phyloP scores from a whole-genome alignment of 1,284 basidiomycete species.

The Fistulinella cinereoalba region DNA sequence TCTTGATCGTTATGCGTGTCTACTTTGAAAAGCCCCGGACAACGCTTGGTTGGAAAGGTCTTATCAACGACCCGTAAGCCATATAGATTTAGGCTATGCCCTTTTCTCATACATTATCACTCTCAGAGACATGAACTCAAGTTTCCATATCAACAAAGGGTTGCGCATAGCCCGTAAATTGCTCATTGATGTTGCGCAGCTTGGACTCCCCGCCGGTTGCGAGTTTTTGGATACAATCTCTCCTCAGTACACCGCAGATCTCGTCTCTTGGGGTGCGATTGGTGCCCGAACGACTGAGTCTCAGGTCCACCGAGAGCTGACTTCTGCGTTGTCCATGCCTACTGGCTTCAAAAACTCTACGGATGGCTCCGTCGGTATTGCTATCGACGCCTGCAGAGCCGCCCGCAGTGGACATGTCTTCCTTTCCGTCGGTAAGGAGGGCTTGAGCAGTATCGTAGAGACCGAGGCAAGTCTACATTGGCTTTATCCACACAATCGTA shows the following conservation, averaged over 20 bases:
- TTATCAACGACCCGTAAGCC: constrained; percentile 84
- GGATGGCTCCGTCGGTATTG: constrained; percentile 76
- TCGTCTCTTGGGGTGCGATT: constrained; percentile 97
- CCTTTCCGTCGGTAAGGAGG: constrained; percentile 91
- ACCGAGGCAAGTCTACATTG: constrained; percentile 54
- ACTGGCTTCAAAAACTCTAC: constrained; percentile 83
- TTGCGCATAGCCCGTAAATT: constrained; percentile 88
- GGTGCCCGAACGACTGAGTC: constrained; percentile 96
- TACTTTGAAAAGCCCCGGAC: constrained; percentile 97
- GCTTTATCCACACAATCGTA: constrained; percentile 1
- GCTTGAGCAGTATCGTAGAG: constrained; percentile 87
- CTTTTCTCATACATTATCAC: not conserved
- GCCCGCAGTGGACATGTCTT: constrained; percentile 88
- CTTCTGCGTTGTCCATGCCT: constrained; percentile 85
- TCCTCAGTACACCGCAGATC: constrained; percentile 94
- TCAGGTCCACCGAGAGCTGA: constrained; percentile 90
- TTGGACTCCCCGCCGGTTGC: constrained; percentile 85
- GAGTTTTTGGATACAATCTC: constrained; percentile 88
- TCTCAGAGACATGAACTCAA: constrained; percentile 65
- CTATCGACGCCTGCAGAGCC: constrained; percentile 89
- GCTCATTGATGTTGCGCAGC: constrained; percentile 81
- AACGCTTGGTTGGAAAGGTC: constrained; percentile 97
- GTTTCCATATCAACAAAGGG: constrained; percentile 95
- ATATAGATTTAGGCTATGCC: not conserved
- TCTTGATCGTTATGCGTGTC: constrained; percentile 95